phyloP scores from a whole-genome alignment of 1,284 basidiomycete genomes.

The Tylopilus sp. region DNA sequence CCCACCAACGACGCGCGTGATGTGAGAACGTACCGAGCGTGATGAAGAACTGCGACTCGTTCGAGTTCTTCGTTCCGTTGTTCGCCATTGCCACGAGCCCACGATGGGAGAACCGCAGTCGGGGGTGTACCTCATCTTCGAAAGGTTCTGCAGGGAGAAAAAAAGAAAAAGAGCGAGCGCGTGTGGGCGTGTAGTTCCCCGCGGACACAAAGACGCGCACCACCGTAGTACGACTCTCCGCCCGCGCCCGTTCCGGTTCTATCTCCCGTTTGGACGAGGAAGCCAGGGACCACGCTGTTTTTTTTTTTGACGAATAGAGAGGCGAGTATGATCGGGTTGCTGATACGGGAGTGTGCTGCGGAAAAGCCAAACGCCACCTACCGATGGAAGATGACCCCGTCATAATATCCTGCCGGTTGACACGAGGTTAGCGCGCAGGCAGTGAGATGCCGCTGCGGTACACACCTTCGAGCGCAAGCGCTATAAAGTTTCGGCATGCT shows the following conservation, averaged over 20 bases:
- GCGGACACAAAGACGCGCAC: slow-evolving; percentile 37
- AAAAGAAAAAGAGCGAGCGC: neutral
- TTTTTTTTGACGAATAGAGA: neutral
- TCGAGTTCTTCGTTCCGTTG: slow-evolving; percentile 75
- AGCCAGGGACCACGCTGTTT: slow-evolving; percentile 71
- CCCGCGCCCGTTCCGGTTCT: slow-evolving; percentile 86
- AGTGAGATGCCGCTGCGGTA: slow-evolving; percentile 21
- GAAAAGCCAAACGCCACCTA: neutral
- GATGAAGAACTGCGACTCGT: slow-evolving; percentile 88
- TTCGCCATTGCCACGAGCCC: slow-evolving; percentile 95
- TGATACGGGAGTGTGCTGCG: neutral
- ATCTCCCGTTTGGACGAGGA: slow-evolving; percentile 95
- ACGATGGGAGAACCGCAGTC: slow-evolving; percentile 77
- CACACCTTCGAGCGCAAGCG: slow-evolving; percentile 85
- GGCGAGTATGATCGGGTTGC: neutral
- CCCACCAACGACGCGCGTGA: neutral
- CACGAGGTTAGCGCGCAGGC: slow-evolving; percentile 7
- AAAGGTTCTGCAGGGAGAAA: slow-evolving; percentile 63
- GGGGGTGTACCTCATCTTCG: slow-evolving; percentile 89
- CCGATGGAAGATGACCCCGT: slow-evolving; percentile 91
- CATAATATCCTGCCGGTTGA: slow-evolving; percentile 77
- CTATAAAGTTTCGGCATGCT: slow-evolving; percentile 89
- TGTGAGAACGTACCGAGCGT: slow-evolving; percentile 61
- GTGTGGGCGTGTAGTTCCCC: neutral
- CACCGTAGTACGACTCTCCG: slow-evolving; percentile 89